These are phyloP conservation scores for Diversispora epigaea DNA, from an alignment of 192 early-diverging fungal species.

Conservation along the genomic window DNA sequence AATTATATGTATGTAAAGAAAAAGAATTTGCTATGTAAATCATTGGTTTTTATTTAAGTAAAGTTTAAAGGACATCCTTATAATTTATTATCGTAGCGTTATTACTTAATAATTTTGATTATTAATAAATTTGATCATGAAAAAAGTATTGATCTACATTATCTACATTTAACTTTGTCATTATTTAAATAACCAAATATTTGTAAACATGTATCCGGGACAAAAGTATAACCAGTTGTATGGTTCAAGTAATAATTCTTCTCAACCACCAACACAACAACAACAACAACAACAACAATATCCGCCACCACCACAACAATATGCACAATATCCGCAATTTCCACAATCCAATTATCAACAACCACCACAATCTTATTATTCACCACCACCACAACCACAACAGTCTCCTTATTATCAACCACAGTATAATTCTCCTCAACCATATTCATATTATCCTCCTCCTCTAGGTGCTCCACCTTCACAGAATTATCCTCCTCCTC, in stretches of 20 bases:
- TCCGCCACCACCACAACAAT: not conserved
- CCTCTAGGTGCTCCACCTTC: not conserved
- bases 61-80: too few relatives aligned
- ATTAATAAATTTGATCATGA: too few relatives aligned
- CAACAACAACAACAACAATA: too few relatives aligned
- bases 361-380: not conserved
- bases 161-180: too few relatives aligned
- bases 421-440: not conserved
- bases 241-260: not conserved
- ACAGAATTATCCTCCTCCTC: slow-evolving; percentile 22
- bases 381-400: not conserved
- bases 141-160: too few relatives aligned
- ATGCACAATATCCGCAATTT: not conserved
- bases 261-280: slow-evolving; percentile 2
- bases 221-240: not conserved
- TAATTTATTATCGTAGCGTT: too few relatives aligned
- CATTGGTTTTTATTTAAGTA: too few relatives aligned
- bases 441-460: not conserved
- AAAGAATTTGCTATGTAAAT: too few relatives aligned
- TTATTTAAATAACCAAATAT: too few relatives aligned
- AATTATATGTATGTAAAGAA: too few relatives aligned
- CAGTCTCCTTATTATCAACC: not conserved
- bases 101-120: too few relatives aligned
- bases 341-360: not conserved
- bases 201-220: slow-evolving; percentile 15